These are phyloP conservation scores for Chamaecyparis obtusa DNA, from an alignment of 75 land plant species.

Conservation along the genomic window DNA sequence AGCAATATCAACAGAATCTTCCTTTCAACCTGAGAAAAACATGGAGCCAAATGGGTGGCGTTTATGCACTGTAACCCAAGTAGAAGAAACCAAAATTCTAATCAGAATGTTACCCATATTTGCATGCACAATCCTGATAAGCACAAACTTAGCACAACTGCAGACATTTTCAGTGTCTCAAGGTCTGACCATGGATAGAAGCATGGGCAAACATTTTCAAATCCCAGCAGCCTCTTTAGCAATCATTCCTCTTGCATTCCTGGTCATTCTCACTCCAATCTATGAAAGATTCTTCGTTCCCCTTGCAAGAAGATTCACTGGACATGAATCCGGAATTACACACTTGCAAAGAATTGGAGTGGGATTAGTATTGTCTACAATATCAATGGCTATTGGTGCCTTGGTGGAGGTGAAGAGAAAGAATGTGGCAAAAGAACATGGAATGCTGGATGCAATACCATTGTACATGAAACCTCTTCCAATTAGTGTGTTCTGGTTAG, in stretches of 20 bases:
- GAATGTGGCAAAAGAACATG: conserved; percentile 4
- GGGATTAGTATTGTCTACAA: background rate
- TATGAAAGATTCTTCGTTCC: conserved; percentile 66
- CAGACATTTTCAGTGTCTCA: conserved; percentile 33
- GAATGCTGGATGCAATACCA: background rate
- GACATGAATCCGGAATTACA: conserved; percentile 48
- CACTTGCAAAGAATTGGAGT: too few relatives aligned
- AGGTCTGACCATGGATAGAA: conserved; percentile 18
- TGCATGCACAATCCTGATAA: conserved; percentile 44
- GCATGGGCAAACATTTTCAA: conserved; percentile 18
- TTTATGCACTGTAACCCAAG: conserved; percentile 1
- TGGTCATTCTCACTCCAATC: conserved; percentile 51
- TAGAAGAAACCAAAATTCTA: conserved; percentile 30
- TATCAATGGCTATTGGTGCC: background rate
- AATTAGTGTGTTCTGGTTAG: conserved; percentile 78
- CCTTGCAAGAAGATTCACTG: conserved; percentile 42
- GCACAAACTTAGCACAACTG: conserved; percentile 11
- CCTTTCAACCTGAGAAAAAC: too few relatives aligned
- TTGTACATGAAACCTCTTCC: conserved; percentile 14
- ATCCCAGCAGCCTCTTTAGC: conserved; percentile 20
- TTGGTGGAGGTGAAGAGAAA: conserved; percentile 7
- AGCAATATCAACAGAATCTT: background rate
- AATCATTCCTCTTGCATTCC: conserved; percentile 38
- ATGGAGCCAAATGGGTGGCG: background rate
- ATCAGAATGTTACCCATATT: conserved; percentile 45